Conservation (phyloP, 495 filamentous ascomycete species). For the Ramalina intermedia region DNA sequence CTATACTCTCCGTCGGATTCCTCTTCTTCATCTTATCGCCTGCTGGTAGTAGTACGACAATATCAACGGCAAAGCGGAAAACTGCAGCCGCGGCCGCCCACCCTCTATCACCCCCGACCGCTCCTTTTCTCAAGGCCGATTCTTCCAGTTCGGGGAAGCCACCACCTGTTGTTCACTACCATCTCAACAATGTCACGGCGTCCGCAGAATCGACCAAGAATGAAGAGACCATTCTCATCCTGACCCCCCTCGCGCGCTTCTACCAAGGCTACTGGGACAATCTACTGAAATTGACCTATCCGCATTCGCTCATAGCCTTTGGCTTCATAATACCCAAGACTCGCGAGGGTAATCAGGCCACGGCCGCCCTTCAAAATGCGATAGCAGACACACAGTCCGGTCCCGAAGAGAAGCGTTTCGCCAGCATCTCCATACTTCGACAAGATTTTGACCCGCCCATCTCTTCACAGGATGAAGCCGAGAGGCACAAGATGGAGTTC, state of each 20-base stretch:
- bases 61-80: slow-evolving; percentile 33
- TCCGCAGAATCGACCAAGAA: slow-evolving; percentile 58
- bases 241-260: slow-evolving; percentile 86
- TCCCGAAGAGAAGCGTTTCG: slow-evolving; percentile 67
- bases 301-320: slow-evolving; percentile 83
- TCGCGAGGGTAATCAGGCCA: slow-evolving; percentile 72
- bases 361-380: slow-evolving; percentile 64
- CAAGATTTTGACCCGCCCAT: slow-evolving; percentile 88
- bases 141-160: slow-evolving; percentile 41
- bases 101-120: slow-evolving; percentile 67
- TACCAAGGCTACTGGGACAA: slow-evolving; percentile 95
- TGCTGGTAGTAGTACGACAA: slow-evolving; percentile 26
- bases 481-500: slow-evolving; percentile 77
- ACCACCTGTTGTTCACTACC: slow-evolving; percentile 86
- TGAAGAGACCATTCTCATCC: slow-evolving; percentile 73
- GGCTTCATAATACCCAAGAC: slow-evolving; percentile 95
- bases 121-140: slow-evolving; percentile 61
- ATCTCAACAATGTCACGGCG: slow-evolving; percentile 84
- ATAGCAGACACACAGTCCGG: slow-evolving; percentile 73
- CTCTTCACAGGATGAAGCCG: slow-evolving; percentile 65
- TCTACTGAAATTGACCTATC: slow-evolving; percentile 68
- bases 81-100: slow-evolving; percentile 50
- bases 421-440: slow-evolving; percentile 79
- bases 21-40: slow-evolving; percentile 47
- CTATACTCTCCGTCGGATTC: slow-evolving; percentile 46